Base-by-base conservation (phyloP, 805 yeast genomes). In the Candida chilensis region DNA sequence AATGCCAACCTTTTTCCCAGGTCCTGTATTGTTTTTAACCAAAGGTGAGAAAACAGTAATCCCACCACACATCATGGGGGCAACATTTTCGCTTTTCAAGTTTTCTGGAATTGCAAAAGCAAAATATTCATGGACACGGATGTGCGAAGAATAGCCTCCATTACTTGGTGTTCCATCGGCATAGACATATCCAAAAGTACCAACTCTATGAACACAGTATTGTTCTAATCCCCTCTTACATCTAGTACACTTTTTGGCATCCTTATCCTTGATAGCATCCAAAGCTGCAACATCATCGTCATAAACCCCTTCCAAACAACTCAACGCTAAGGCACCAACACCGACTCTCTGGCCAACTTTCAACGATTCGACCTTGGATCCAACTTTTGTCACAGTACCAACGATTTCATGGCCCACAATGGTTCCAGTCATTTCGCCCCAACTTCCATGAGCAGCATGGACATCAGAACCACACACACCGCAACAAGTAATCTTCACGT, bases 1-100 rank as follows among this genome's bases (percentile, higher is more conserved):
- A 33, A 77, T 53, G 25, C 78, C 83, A 30, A 77, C 78, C 27
- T 56, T 64, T 27, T 60, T 59, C 14, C 64, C 61, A 4, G 47
- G 42, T 20, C 52, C 54, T 33, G 67, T 72, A 42, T 56, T 60
- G 22, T 42, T 41, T 51, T 77, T 63, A 34, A 67, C 59, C 41
- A 81, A 52, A 32, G 90, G 90, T 5, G 83, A 69, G 57, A 59
- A 80, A 10, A 74, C 77, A 10, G 90, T 81, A 47, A 78, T 58
- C 32, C 90, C 90, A 33, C 85, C 90, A 60, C 90, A 81, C 59
- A 79, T 54, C 56, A 81, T 57, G 30, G 88, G 87, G 3, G 86
- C 87, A 17, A 74, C 84, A 17, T 62, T 56, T 20, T 63, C 70
- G 27, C 71, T 59, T 22, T 67, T 60, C 25, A 76, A 43, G 11